These are phyloP conservation scores for Boletus bicolor DNA, from an alignment of 768 basidiomycete species.

Conservation along the genomic window DNA sequence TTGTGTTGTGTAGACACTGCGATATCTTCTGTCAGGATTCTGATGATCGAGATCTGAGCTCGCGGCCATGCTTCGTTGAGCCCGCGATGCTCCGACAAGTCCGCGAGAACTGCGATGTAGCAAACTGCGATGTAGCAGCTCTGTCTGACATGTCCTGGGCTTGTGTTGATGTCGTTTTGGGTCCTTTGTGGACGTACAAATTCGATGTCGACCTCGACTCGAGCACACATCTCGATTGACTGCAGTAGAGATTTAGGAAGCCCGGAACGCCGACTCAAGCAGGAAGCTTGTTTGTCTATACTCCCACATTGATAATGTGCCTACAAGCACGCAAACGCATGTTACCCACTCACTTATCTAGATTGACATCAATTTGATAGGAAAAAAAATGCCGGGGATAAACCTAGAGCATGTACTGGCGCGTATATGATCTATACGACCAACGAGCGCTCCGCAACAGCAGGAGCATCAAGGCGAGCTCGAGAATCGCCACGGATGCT, in stretches of 20 bases:
- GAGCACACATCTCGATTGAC: not conserved
- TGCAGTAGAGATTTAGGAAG: too few species aligned
- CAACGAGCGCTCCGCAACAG: not conserved
- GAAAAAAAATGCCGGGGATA: not conserved
- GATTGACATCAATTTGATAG: not conserved
- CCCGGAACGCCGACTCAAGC: not conserved
- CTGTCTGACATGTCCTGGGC: not conserved
- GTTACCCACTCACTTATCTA: not conserved
- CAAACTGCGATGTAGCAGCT: not conserved
- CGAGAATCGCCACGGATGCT: not conserved
- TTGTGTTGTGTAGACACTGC: not conserved
- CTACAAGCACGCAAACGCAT: not conserved
- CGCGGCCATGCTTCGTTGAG: not conserved
- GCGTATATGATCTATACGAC: not conserved
- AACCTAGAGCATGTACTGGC: not conserved
- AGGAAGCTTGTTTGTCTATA: not conserved
- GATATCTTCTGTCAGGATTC: not conserved
- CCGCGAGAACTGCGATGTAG: not conserved
- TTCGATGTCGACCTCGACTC: not conserved
- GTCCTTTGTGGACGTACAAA: not conserved
- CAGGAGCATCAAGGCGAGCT: not conserved
- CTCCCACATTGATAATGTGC: not conserved
- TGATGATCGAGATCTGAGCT: not conserved
- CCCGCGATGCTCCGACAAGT: conserved; percentile 10
- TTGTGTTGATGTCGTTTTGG: not conserved